Percentiles rank a stretch among this genome's conserved stretches.
phyloP scores from a whole-genome alignment of 1,284 basidiomycete species.

The Cystobasidium sp. region DNA sequence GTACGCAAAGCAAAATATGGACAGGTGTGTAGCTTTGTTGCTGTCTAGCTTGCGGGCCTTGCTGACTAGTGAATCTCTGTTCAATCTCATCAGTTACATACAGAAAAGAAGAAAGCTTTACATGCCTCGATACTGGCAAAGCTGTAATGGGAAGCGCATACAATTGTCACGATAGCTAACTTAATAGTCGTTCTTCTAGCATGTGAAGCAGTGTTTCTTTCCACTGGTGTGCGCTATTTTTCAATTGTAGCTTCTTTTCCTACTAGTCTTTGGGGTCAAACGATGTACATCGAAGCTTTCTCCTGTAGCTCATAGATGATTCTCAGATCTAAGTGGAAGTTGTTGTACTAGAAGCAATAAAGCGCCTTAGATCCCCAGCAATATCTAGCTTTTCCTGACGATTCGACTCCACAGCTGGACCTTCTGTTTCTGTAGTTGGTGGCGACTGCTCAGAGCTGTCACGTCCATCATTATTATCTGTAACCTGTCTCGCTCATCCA shows the following conservation, averaged over 20 bases:
- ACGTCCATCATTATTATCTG: background rate
- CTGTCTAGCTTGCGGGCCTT: background rate
- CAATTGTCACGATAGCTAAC: background rate
- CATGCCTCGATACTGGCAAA: constrained; percentile 9
- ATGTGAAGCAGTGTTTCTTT: no score
- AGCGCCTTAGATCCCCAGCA: background rate
- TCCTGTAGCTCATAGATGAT: background rate
- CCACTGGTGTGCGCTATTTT: no score
- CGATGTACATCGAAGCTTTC: no score
- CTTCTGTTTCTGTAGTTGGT: no score
- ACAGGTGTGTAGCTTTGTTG: background rate
- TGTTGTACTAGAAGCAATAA: background rate
- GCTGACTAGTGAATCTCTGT: background rate
- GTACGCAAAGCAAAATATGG: constrained; percentile 18
- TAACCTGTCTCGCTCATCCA: background rate
- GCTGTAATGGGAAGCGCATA: background rate
- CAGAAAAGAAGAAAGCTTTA: constrained; percentile 1
- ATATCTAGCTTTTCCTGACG: no score
- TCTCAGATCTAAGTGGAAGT: background rate
- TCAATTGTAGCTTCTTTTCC: no score
- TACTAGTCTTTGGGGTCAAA: no score
- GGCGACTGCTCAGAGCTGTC: background rate
- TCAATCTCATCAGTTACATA: background rate
- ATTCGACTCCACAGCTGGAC: no score
- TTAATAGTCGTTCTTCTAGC: background rate